phyloP scores from a whole-genome alignment of 345 rosid genomes.

The Sisymbrium irio region DNA sequence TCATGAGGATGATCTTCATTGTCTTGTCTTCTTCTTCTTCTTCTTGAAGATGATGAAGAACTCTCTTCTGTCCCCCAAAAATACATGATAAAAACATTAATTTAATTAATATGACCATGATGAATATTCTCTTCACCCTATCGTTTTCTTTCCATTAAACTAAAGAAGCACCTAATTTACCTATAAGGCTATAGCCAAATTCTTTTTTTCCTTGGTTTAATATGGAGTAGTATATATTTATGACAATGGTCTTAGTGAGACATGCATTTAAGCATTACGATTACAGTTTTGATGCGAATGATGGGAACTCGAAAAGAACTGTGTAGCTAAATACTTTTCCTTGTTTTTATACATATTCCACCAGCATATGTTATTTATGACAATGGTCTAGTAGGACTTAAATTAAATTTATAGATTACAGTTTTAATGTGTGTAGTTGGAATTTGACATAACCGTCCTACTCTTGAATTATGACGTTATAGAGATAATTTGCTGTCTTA shows the following conservation, averaged over 20 bases:
- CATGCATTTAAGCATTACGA: conserved; percentile 4
- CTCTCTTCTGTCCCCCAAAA: conserved; percentile 36
- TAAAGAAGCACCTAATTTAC: conserved; percentile 21
- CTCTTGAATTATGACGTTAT: conserved; percentile 3
- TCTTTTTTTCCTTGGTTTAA: conserved; percentile 7
- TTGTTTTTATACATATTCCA: background rate
- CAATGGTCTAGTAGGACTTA: conserved; percentile 6
- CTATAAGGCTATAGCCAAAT: conserved; percentile 14
- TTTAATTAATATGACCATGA: conserved; percentile 18
- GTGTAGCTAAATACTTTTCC: background rate
- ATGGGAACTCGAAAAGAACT: conserved; percentile 1
- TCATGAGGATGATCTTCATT: conserved; percentile 34
- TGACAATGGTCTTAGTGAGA: conserved; percentile 5
- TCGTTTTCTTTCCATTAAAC: background rate
- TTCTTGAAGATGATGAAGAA: conserved; percentile 34
- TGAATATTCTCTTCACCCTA: conserved; percentile 34
- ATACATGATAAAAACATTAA: background rate
- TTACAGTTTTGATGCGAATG: conserved; percentile 7
- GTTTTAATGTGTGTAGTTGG: background rate
- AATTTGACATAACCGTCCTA: background rate
- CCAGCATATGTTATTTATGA: conserved; percentile 12
- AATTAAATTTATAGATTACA: background rate
- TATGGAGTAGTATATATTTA: conserved; percentile 17
- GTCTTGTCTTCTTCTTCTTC: conserved; percentile 43
- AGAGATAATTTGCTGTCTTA: background rate